Percentiles rank a stretch among this genome's conserved stretches.
phyloP scores from a whole-genome alignment of 1,284 basidiomycete species.

The Apiotrichum laibachii region DNA sequence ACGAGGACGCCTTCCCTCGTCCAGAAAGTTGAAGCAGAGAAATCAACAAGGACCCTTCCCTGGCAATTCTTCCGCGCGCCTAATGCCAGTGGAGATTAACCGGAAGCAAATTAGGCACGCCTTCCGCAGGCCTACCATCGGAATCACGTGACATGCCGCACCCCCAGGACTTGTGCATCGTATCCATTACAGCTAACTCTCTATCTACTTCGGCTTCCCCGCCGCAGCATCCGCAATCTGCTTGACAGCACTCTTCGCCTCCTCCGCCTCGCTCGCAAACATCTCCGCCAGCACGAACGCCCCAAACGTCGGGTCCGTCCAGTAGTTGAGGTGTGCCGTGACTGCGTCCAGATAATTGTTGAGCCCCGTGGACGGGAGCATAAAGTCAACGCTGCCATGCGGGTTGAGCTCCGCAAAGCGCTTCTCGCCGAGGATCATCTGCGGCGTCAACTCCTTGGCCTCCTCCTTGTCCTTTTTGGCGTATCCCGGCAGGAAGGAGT shows the following conservation, averaged over 20 bases:
- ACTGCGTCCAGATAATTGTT: slow-evolving; percentile 51
- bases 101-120: too few species aligned
- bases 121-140: too few species aligned
- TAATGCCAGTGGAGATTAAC: too few species aligned
- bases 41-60: not conserved
- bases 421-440: slow-evolving; percentile 40
- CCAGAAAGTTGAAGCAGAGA: not conserved
- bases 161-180: too few species aligned
- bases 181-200: too few species aligned
- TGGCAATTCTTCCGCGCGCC: too few species aligned
- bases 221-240: too few species aligned
- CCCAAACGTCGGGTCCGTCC: slow-evolving; percentile 43
- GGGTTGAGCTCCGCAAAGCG: slow-evolving; percentile 52
- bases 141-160: too few species aligned
- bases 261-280: slow-evolving; percentile 15
- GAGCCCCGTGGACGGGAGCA: slow-evolving; percentile 44
- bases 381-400: slow-evolving; percentile 51
- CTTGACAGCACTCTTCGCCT: too few species aligned
- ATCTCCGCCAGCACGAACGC: slow-evolving; percentile 51
- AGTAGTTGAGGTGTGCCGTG: slow-evolving; percentile 49
- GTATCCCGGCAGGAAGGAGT: slow-evolving; percentile 27
- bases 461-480: not conserved
- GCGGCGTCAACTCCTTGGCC: slow-evolving; percentile 25
- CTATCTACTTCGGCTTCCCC: too few species aligned
- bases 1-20: not conserved